phyloP scores from a whole-genome alignment of 148 eudicot genomes.

The Chenopodium berlandieri region DNA sequence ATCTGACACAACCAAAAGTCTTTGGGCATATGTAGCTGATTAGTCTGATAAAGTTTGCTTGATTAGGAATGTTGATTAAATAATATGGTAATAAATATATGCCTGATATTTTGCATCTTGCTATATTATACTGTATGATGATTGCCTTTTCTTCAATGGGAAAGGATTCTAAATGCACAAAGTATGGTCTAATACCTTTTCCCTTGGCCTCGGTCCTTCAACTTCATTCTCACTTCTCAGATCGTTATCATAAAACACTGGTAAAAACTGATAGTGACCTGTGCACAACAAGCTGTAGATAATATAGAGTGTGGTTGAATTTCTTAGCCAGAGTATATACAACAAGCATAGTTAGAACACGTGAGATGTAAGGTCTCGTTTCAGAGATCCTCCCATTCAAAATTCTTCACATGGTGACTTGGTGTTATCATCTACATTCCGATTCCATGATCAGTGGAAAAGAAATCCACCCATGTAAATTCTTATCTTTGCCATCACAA shows the following conservation, averaged over 20 bases:
- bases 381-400: constrained; percentile 63
- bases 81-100: not conserved
- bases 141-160: constrained; percentile 28
- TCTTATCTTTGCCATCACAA: constrained; percentile 53
- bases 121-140: constrained; percentile 44
- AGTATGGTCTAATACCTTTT: constrained; percentile 81
- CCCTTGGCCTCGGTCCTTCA: constrained; percentile 67
- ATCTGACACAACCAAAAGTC: constrained; percentile 34
- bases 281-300: not conserved
- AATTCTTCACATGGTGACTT: constrained; percentile 43
- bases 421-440: constrained; percentile 87
- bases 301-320: not conserved
- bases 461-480: constrained; percentile 70
- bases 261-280: not conserved
- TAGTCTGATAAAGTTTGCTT: too few relatives aligned
- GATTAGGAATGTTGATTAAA: too few relatives aligned
- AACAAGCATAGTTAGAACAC: constrained; percentile 62
- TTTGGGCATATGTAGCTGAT: not conserved
- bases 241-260: constrained; percentile 66
- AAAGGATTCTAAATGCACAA: constrained; percentile 50
- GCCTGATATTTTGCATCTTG: constrained; percentile 66
- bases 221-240: constrained; percentile 37
- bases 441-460: constrained; percentile 26
- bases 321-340: constrained; percentile 32
- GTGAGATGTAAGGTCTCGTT: constrained; percentile 85